phyloP scores from a whole-genome alignment of 2,329 filamentous ascomycete genomes.

The Leptographium galeiforme region DNA sequence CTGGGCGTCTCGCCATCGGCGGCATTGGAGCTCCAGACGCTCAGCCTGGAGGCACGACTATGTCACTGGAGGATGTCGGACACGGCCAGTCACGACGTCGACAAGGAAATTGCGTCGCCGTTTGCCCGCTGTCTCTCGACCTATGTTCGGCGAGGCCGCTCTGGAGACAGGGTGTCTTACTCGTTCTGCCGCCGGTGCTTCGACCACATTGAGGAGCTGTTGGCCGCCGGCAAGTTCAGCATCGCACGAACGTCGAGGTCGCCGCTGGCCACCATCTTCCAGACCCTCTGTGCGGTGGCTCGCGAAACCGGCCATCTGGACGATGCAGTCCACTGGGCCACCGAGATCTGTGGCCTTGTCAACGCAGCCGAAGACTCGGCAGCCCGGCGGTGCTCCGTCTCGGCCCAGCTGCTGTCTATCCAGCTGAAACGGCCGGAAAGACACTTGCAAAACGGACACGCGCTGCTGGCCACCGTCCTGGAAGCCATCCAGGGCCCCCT shows the following conservation, averaged over 20 bases:
- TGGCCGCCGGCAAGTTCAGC: conserved; percentile 17
- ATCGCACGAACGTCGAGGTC: conserved; percentile 25
- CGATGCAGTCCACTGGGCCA: conserved; percentile 43
- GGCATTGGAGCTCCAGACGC: conserved; percentile 48
- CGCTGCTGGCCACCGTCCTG: conserved; percentile 33
- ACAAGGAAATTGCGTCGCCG: conserved; percentile 53
- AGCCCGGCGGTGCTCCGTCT: conserved; percentile 36
- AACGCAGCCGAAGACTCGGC: conserved; percentile 28
- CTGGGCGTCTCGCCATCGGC: conserved; percentile 41
- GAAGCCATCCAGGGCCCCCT: conserved; percentile 44
- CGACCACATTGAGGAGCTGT: conserved; percentile 22
- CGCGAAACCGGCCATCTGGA: conserved; percentile 32
- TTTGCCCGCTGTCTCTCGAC: conserved; percentile 49
- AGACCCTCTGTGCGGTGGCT: conserved; percentile 31
- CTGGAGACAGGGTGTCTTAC: conserved; percentile 23
- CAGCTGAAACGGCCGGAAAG: conserved; percentile 32
- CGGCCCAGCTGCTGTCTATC: conserved; percentile 41
- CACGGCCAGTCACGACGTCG: conserved; percentile 40
- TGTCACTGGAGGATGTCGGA: conserved; percentile 51
- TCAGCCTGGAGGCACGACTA: conserved; percentile 49
- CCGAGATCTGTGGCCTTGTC: conserved; percentile 27
- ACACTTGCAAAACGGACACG: conserved; percentile 21
- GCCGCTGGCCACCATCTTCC: conserved; percentile 34
- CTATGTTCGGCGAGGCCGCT: conserved; percentile 38
- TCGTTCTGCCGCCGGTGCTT: conserved; percentile 23